A percentile compares a stretch with the other conserved stretches of the same genome.
These are phyloP conservation scores for Olyra latifolia DNA, from an alignment of 176 grass and related monocot genomes.

Conservation along the genomic window DNA sequence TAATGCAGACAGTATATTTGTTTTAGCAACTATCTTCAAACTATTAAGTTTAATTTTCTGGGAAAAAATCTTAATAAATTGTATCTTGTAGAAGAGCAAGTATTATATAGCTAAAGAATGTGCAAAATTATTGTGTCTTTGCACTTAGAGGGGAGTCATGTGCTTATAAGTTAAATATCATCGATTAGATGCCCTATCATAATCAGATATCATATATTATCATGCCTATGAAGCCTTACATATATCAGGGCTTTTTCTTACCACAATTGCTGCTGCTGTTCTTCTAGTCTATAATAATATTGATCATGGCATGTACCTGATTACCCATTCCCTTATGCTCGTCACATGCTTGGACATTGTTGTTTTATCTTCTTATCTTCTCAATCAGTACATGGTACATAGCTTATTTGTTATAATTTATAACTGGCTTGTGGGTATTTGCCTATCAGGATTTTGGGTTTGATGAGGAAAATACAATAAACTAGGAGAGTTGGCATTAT, in stretches of 20 bases:
- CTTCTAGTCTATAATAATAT: neutral
- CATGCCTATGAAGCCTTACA: neutral
- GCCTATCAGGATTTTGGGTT: neutral
- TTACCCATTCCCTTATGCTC: neutral
- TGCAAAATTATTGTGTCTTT: neutral
- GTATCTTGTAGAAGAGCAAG: neutral
- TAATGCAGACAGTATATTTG: conserved; percentile 14
- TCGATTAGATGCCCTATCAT: neutral
- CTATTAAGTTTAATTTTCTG: neutral
- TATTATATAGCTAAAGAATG: neutral
- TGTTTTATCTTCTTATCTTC: neutral
- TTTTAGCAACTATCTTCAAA: neutral
- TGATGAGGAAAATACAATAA: neutral
- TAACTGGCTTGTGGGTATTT: neutral
- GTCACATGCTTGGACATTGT: neutral
- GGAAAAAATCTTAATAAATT: neutral
- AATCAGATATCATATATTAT: neutral
- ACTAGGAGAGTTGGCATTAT: neutral
- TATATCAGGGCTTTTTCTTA: neutral
- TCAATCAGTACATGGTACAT: neutral
- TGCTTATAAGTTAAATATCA: neutral
- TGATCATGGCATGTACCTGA: neutral
- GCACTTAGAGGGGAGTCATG: neutral
- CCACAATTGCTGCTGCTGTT: neutral
- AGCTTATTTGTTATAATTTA: neutral